Evolutionary conservation across 306 rosid species (phyloP).

Genomic region (Cucurbita moschata): DNA sequence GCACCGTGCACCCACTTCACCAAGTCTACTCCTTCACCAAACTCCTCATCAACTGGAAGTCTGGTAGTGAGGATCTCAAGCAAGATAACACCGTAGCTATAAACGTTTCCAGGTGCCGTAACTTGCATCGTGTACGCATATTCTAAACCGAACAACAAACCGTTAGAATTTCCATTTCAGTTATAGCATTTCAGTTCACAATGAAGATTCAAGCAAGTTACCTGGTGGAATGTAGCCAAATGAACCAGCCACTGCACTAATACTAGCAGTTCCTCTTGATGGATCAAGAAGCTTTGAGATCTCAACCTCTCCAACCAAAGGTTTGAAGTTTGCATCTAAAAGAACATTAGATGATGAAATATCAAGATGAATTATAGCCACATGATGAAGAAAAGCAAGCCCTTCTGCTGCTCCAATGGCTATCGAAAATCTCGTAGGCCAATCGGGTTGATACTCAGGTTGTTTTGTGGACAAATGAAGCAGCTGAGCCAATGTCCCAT

Average conservation of each 20-base stretch:
- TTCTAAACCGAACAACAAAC: conserved; percentile 33
- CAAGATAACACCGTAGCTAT: conserved; percentile 87
- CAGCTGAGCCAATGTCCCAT: conserved; percentile 80
- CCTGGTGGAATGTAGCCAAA: conserved; percentile 99
- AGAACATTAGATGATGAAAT: conserved; percentile 84
- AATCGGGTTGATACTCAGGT: conserved; percentile 79
- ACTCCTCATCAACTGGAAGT: conserved; percentile 79
- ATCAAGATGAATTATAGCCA: conserved; percentile 91
- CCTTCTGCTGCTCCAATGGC: conserved; percentile 96
- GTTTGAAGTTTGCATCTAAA: conserved; percentile 66
- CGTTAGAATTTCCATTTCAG: background rate
- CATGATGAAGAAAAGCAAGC: conserved; percentile 82
- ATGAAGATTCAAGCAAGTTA: conserved; percentile 12
- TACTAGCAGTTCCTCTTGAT: conserved; percentile 89
- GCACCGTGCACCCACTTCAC: conserved; percentile 97
- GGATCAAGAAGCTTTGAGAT: conserved; percentile 94
- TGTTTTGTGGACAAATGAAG: conserved; percentile 66
- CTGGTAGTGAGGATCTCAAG: conserved; percentile 87
- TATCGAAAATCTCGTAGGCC: conserved; percentile 73
- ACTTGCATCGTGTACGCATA: conserved; percentile 99
- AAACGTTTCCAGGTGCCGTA: conserved; percentile 92
- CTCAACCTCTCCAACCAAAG: conserved; percentile 89
- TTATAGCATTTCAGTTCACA: background rate
- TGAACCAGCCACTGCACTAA: conserved; percentile 97
- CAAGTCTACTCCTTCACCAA: conserved; percentile 86